Base-by-base conservation (phyloP, 495 filamentous ascomycete species). In the Trichoderma asperelloides region DNA sequence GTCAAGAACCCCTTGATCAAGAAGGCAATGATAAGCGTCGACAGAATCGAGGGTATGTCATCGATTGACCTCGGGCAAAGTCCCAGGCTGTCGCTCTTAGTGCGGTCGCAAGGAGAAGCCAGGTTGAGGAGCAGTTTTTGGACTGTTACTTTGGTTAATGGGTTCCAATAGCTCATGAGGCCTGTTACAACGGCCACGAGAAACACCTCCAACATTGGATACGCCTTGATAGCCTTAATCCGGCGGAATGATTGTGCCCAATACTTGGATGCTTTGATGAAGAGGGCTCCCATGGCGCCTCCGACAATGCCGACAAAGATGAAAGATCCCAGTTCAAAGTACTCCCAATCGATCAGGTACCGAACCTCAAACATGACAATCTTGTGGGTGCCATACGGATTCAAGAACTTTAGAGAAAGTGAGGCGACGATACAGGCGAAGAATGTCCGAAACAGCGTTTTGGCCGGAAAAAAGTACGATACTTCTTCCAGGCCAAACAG, bases 391-490 rank as follows among this genome's bases (percentile, higher is more conserved):
- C 93, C 94, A 73, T 98, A 98, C 0, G 95, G 95, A 67, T 98
- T 93, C 64, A 98, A 82, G 72, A 97, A 96, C 72, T 96, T 96
- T 66, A 98, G 80, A 4, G 93, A 92, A 30, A 98, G 74, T 0
- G 95, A 90, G 27, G 95, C 93, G 2, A 85, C 91, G 71, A 98
- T 98, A 77, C 94, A 98, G 77, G 93, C 97, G 78, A 97, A 98
- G 80, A 98, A 98, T 1, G 95, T 98, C 47, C 95, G 84, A 79
- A 98, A 98, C 3, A 98, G 85, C 2, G 94, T 97, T 78, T 98
- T 98, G n/a, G 95, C 91, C 4, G 94, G 95, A 76, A 97, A 97
- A 74, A 97, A 98, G 76, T 98, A 98, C 75, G 89, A 85, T 30
- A 97, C 92, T 82, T 98, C 94, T 77, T 98, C 94, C 28, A 98